Conservation (phyloP, 2,329 filamentous ascomycete species). For the Penicillium sp. region DNA sequence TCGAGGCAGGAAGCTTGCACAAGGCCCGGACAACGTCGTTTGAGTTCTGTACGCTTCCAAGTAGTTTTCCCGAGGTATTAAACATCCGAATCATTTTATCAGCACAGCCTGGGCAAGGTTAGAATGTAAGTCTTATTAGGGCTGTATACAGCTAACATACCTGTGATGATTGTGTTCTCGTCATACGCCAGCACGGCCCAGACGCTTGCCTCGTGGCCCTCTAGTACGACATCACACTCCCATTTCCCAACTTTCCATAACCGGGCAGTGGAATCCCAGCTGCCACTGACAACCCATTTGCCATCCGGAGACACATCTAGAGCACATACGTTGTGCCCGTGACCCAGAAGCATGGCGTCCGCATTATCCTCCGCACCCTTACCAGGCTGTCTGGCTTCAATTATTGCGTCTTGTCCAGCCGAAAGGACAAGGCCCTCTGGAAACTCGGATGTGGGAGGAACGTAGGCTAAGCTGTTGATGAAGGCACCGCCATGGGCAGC, state of each 20-base stretch:
- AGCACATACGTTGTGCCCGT: conserved; percentile 82
- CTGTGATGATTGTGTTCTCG: conserved; percentile 74
- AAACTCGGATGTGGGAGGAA: conserved; percentile 65
- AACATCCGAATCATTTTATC: conserved; percentile 88
- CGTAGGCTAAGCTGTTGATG: conserved; percentile 79
- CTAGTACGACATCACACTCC: conserved; percentile 70
- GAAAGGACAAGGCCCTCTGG: conserved; percentile 81
- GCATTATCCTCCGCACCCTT: conserved; percentile 70
- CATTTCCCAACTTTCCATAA: conserved; percentile 85
- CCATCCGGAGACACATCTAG: conserved; percentile 74
- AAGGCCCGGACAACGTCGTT: conserved; percentile 86
- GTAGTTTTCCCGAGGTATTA: conserved; percentile 61
- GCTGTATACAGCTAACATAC: conserved; percentile 31
- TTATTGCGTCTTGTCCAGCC: conserved; percentile 86
- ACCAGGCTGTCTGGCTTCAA: conserved; percentile 77
- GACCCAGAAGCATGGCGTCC: conserved; percentile 80
- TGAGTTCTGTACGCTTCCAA: conserved; percentile 65
- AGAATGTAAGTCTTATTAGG: conserved; percentile 4
- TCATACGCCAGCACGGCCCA: conserved; percentile 91
- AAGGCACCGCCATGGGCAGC: conserved; percentile 78
- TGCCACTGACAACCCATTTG: conserved; percentile 78
- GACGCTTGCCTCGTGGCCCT: conserved; percentile 76
- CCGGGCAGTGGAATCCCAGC: conserved; percentile 87
- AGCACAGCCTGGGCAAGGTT: conserved; percentile 63
- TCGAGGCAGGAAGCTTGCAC: conserved; percentile 70